Base-by-base conservation (phyloP, 2,329 filamentous ascomycete species). In the Mariannaea elegans region DNA sequence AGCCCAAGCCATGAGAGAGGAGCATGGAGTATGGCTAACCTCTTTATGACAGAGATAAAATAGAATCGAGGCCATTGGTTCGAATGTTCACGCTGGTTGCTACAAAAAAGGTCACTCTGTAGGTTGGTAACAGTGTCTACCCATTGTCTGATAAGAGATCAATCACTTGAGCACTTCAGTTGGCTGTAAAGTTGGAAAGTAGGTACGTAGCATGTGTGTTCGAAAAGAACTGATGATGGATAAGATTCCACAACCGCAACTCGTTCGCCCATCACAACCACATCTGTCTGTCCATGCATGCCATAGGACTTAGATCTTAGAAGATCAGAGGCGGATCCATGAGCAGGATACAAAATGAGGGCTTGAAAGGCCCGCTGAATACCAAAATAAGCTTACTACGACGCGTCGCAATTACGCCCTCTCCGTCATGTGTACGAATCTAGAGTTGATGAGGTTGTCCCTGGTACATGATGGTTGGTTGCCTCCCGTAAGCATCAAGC, bases 21-120 rank as follows among this genome's bases (percentile, higher is more conserved):
- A 39, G n/a, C n/a, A 34, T 45, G 47, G 32, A 9, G 41, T 45
- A 42, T 41, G 39, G 46, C 39, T 46, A 18, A 14, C 21, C 19
- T 56, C 38, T n/a, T 18, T 41, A 34, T 49, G 50, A 47, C 39
- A 18, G 41, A 59, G 18, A 31, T 23, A 41, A 59, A 58, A 47
- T 59, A 45, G 10, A 29, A 7, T 41, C 13, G 39, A 55, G 41
- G 24, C 45, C 19, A 62, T 62, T 62, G 59, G 59, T 34, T 46
- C 48, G 14, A 46, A 19, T 45, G 14, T 12, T 31, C n/a, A 46
- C 14, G 8, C 14, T 31, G 44, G n/a, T 19, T 12, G 13, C 10
- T 13, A 8, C 12, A n/a, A 27, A 38, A 18, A 16, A n/a, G 14
- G 13, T 38, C 8, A 36, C 14, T n/a, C n/a, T 44, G 36, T 38